phyloP scores from a whole-genome alignment of 306 rosid genomes.

The Castanopsis chinensis region DNA sequence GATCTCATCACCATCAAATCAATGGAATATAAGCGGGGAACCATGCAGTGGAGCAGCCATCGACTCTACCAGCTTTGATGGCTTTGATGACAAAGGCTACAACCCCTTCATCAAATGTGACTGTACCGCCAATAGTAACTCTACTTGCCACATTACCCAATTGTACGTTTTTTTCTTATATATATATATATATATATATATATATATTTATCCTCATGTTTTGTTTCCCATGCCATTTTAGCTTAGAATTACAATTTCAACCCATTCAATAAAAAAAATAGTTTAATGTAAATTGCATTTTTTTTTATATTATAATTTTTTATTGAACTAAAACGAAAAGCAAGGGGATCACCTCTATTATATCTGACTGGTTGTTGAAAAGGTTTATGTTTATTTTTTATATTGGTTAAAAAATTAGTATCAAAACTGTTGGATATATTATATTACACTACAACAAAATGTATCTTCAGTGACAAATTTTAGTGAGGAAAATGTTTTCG shows the following conservation, averaged over 20 bases:
- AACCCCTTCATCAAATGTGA: neutral
- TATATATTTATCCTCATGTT: neutral
- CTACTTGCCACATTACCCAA: neutral
- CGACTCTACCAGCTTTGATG: neutral
- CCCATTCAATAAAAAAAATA: no score
- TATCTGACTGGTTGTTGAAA: no score
- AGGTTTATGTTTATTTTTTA: no score
- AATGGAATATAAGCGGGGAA: neutral
- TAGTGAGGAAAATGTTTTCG: no score
- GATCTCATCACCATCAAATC: rapidly evolving
- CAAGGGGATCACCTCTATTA: no score
- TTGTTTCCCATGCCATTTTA: neutral
- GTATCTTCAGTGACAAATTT: no score
- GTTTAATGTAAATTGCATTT: no score
- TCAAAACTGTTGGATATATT: no score
- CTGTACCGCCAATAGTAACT: neutral
- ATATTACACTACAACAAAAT: no score
- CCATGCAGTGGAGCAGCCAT: neutral
- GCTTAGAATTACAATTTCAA: neutral
- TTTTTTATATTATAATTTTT: no score
- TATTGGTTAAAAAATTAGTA: no score
- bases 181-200: neutral
- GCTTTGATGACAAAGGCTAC: rapidly evolving
- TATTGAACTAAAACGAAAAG: no score
- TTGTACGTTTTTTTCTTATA: neutral